Evolutionary conservation across 2,329 filamentous ascomycete genomes (phyloP).

Genomic region (Bipolaris bicolor): DNA sequence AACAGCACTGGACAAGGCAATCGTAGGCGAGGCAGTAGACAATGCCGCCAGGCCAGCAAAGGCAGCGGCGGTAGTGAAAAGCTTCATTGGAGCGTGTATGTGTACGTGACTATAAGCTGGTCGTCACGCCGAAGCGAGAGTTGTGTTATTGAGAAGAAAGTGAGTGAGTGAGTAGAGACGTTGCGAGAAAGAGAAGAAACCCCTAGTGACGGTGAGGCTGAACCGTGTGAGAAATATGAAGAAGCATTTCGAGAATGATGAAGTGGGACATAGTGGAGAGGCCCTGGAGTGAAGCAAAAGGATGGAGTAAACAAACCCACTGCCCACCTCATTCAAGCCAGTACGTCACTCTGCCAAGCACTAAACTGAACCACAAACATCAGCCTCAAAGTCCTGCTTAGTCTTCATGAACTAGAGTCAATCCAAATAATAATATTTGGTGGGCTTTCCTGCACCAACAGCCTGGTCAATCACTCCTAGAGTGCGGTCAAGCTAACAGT

Average conservation of each 20-base stretch:
- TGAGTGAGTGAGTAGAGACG: no score
- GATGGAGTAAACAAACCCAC: constrained; percentile 1
- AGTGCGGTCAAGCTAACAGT: no score
- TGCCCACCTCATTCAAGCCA: not conserved
- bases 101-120: no score
- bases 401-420: not conserved
- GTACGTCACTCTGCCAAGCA: not conserved
- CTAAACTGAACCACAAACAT: no score
- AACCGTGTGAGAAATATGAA: not conserved
- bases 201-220: not conserved
- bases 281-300: not conserved
- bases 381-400: not conserved
- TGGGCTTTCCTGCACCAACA: no score
- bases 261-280: not conserved
- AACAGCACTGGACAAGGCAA: not conserved
- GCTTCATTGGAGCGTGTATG: constrained; percentile 11
- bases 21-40: not conserved
- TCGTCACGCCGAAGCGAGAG: not conserved
- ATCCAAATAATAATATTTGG: not conserved
- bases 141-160: not conserved
- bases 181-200: not conserved
- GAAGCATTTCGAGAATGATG: not conserved
- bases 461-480: no score
- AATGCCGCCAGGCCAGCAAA: constrained; percentile 12
- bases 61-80: not conserved